phyloP scores from a whole-genome alignment of 768 basidiomycete genomes.

The Naganishia kalamii region DNA sequence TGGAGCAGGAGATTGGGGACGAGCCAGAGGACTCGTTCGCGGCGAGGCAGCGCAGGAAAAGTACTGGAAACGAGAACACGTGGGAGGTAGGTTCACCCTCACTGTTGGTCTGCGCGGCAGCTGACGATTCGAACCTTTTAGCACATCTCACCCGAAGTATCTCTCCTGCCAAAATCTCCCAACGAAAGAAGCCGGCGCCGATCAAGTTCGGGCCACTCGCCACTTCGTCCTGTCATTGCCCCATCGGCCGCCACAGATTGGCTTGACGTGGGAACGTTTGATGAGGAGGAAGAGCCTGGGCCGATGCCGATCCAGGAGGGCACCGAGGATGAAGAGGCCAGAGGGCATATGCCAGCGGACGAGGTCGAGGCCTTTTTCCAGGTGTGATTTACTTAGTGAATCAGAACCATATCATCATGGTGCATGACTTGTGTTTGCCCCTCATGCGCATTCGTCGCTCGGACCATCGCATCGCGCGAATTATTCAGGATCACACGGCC shows the following conservation, averaged over 20 bases:
- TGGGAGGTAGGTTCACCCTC: constrained; percentile 70
- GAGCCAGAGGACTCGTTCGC: constrained; percentile 24
- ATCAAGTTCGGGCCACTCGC: constrained; percentile 61
- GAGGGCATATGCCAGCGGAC: constrained; percentile 42
- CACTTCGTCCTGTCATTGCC: constrained; percentile 75
- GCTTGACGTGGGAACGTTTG: constrained; percentile 60
- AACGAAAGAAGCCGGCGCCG: constrained; percentile 61
- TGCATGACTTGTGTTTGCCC: no score
- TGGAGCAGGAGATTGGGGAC: constrained; percentile 16
- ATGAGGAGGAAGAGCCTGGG: constrained; percentile 64
- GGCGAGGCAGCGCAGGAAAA: constrained; percentile 55
- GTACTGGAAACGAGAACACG: constrained; percentile 65
- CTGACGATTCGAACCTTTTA: constrained; percentile 42
- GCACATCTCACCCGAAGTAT: constrained; percentile 97
- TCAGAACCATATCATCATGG: no score
- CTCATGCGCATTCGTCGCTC: no score
- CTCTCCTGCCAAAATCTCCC: constrained; percentile 84
- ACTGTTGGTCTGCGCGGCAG: constrained; percentile 1
- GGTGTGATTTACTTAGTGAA: no score
- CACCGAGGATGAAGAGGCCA: constrained; percentile 37
- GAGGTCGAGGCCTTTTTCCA: constrained; percentile 47
- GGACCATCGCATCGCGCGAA: no score
- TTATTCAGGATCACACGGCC: no score
- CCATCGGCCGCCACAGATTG: constrained; percentile 53
- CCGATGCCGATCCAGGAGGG: constrained; percentile 56